Evolutionary conservation across 495 filamentous ascomycete genomes (phyloP).

Genomic region (Trichoderma reesei): DNA sequence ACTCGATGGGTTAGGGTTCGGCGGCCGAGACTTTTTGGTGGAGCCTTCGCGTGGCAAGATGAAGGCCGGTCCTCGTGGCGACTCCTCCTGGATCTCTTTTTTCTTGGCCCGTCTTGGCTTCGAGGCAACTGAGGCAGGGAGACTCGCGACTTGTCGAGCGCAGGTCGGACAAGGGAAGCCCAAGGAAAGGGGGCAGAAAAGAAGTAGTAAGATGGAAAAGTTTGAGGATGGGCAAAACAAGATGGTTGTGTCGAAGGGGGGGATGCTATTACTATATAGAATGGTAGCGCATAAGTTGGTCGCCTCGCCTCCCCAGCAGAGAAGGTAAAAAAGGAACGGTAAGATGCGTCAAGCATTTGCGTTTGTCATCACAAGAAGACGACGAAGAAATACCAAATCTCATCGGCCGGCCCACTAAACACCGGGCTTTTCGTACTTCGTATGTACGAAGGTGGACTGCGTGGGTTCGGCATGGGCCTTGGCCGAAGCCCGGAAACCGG

Average conservation of each 20-base stretch:
- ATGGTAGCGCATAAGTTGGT: neutral
- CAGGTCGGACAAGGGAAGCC: neutral
- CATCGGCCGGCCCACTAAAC: constrained; percentile 4
- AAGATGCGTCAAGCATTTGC: neutral
- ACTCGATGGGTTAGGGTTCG: neutral
- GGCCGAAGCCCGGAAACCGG: neutral
- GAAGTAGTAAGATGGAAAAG: neutral
- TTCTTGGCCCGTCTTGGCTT: neutral
- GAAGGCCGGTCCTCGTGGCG: neutral
- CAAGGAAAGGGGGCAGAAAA: neutral
- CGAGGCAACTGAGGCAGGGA: neutral
- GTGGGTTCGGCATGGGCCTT: neutral
- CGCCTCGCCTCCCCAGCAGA: neutral
- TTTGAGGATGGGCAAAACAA: neutral
- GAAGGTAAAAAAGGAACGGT: neutral
- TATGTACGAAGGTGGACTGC: constrained; percentile 3
- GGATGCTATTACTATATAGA: constrained; percentile 1
- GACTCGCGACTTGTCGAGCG: neutral
- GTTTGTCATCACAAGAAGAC: neutral
- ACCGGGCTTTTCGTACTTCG: neutral
- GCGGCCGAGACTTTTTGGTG: neutral
- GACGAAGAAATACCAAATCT: neutral
- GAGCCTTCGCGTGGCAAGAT: neutral
- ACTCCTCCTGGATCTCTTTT: neutral
- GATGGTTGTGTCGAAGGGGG: neutral